Percentiles rank a stretch among this genome's conserved stretches.
Conservation (phyloP, 768 basidiomycete genomes). For the Termitomyces sp. region DNA sequence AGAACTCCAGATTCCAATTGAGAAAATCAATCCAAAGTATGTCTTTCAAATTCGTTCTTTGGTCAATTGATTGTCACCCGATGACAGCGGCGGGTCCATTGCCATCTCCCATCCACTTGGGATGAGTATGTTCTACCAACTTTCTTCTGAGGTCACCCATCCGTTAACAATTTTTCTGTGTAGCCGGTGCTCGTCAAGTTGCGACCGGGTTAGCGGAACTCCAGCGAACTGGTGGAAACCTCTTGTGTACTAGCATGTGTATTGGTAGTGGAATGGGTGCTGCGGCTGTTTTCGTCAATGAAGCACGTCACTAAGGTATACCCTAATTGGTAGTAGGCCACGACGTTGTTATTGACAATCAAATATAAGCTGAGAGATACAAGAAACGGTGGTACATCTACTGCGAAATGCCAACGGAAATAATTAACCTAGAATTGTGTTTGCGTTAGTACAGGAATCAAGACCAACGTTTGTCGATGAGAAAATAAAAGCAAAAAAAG, state of each 20-base stretch:
- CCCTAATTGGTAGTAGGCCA: background rate
- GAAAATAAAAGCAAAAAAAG: constrained; percentile 29
- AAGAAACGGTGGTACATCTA: background rate
- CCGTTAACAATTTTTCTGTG: constrained; percentile 11
- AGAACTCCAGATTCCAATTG: constrained; percentile 65
- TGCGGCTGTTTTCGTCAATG: constrained; percentile 75
- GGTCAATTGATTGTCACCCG: background rate
- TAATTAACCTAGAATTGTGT: background rate
- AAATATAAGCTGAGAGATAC: background rate
- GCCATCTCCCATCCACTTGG: constrained; percentile 78
- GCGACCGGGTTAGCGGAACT: constrained; percentile 86
- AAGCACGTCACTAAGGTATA: constrained; percentile 25
- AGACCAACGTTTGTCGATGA: background rate
- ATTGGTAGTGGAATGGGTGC: constrained; percentile 89
- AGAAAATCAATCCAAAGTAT: constrained; percentile 84
- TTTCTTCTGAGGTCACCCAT: background rate
- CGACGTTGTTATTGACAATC: background rate
- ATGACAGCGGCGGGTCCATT: constrained; percentile 73
- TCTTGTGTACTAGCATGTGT: constrained; percentile 78
- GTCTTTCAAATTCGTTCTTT: constrained; percentile 13
- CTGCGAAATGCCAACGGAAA: background rate
- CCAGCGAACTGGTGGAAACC: constrained; percentile 54
- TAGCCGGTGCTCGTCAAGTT: constrained; percentile 82
- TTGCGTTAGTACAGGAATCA: background rate
- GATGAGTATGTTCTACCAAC: constrained; percentile 56